Evolutionary conservation across 495 filamentous ascomycete genomes (phyloP), one percentile per base, ranked within the genome.

Genomic region (Annulohypoxylon nitens): DNA sequence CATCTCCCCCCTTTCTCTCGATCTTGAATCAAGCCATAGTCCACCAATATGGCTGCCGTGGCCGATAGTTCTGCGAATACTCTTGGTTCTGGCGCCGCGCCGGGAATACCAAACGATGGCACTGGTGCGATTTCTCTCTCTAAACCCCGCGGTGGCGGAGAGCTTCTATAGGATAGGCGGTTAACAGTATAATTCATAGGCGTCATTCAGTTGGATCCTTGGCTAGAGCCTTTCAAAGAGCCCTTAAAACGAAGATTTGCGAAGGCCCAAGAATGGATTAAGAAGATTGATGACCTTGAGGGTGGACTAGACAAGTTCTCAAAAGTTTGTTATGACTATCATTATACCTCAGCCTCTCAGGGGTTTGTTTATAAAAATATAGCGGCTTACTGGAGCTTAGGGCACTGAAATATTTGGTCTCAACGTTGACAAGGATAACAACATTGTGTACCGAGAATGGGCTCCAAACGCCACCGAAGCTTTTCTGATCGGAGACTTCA

Each of bases 381-480:
- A 36, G 4, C 16, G 9, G 1, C 36, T 72, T 74, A 9, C 43
- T 64, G 62, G 36, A 76, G 62, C 16, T 16, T 50, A 95, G 92
- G 95, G 96, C 36, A 92, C 90, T 64, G 94, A 98, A 78, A 89
- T 82, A 62, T 97, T 91, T 79, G 96, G 96, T 55, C 86, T 99
- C 79, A 91, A 91, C 76, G 88, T 92, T 61, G 85, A 89, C 71
- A 85, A 90, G 10, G 91, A 97, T 75, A 91, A 92, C 73, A 93
- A 95, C 79, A 93, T 99, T 74, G 86, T 83, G 50, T 99, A 99
- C 82, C 89, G 93, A 73, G 96, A 99, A 88, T 99, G 96, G 96
- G 96, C 96, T 1, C 95, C 96, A 55, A 95, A 93, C 83, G 95
- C 93, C 59, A 80, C 89, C 20, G 81, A 91, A 74, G 96, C 96